Conservation (phyloP, 345 rosid species). For the Citrus hindsii region DNA sequence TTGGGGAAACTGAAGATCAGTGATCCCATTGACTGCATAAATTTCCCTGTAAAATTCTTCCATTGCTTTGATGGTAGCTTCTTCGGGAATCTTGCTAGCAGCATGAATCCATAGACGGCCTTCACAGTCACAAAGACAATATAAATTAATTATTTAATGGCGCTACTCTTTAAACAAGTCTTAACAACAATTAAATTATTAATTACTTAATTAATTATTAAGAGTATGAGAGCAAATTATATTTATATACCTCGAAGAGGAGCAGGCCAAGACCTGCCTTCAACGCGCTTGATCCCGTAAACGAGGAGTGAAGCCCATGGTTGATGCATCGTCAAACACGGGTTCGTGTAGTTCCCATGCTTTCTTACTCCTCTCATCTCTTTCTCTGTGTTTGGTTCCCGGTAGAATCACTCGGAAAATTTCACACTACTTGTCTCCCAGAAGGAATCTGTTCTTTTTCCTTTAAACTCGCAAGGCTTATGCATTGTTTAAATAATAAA, state of each 20-base stretch:
- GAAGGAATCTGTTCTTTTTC: not conserved
- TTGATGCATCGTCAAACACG: constrained; percentile 91
- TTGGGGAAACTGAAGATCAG: constrained; percentile 61
- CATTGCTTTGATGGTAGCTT: constrained; percentile 85
- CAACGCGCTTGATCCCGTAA: constrained; percentile 86
- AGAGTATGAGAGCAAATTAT: too few species aligned
- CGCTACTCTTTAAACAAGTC: too few species aligned
- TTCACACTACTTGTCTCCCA: not conserved
- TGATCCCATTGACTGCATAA: constrained; percentile 63
- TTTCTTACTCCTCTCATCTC: constrained; percentile 30
- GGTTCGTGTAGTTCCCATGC: constrained; percentile 66
- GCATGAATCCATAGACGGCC: constrained; percentile 99
- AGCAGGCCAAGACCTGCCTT: constrained; percentile 92
- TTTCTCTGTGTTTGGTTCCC: not conserved
- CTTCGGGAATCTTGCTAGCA: constrained; percentile 87
- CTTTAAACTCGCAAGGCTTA: not conserved
- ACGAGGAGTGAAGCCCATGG: constrained; percentile 93
- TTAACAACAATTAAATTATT: too few species aligned
- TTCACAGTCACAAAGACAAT: constrained; percentile 15
- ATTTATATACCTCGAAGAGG: constrained; percentile 64
- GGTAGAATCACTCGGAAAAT: not conserved
- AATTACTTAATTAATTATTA: too few species aligned
- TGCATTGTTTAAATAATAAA: too few species aligned
- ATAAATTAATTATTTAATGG: too few species aligned
- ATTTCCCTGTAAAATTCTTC: constrained; percentile 82